Percentiles rank a stretch among this genome's conserved stretches.
These are phyloP conservation scores for Penicillium thymicola DNA, from an alignment of 2,329 filamentous ascomycete species.

Conservation along the genomic window DNA sequence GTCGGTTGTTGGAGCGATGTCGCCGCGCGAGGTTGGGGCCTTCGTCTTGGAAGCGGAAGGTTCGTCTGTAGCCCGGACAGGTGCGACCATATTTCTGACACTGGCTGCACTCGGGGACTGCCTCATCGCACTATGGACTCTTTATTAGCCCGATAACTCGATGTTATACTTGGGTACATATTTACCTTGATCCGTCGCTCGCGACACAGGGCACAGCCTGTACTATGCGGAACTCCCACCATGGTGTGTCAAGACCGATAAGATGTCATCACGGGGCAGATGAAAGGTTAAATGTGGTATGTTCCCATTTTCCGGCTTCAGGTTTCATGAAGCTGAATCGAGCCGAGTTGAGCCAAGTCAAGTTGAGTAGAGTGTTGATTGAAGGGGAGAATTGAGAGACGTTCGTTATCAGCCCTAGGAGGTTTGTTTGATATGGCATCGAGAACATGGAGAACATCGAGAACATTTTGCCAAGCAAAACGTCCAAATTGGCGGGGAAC, in stretches of 20 bases:
- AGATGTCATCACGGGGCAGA: neutral
- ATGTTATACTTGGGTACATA: neutral
- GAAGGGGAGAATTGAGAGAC: neutral
- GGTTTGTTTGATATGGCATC: neutral
- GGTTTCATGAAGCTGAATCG: neutral
- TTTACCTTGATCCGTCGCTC: conserved; percentile 39
- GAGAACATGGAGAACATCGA: too few relatives aligned
- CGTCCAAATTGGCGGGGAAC: neutral
- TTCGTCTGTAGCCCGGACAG: conserved; percentile 36
- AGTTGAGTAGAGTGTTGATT: neutral
- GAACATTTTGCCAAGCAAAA: neutral
- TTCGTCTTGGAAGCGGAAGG: conserved; percentile 40
- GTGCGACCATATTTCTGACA: conserved; percentile 37
- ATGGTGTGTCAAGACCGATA: conserved; percentile 23
- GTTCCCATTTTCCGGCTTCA: neutral
- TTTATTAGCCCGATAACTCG: neutral
- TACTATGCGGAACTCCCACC: conserved; percentile 44
- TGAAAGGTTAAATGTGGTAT: neutral
- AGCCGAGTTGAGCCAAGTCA: neutral
- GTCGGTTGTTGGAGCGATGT: conserved; percentile 19
- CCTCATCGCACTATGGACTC: conserved; percentile 44
- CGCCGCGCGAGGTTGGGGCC: conserved; percentile 33
- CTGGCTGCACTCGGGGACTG: conserved; percentile 39
- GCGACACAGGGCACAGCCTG: conserved; percentile 41
- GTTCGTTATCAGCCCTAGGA: neutral